These are phyloP conservation scores for Tephrocybe rancida DNA, from an alignment of 768 basidiomycete genomes.

Conservation along the genomic window DNA sequence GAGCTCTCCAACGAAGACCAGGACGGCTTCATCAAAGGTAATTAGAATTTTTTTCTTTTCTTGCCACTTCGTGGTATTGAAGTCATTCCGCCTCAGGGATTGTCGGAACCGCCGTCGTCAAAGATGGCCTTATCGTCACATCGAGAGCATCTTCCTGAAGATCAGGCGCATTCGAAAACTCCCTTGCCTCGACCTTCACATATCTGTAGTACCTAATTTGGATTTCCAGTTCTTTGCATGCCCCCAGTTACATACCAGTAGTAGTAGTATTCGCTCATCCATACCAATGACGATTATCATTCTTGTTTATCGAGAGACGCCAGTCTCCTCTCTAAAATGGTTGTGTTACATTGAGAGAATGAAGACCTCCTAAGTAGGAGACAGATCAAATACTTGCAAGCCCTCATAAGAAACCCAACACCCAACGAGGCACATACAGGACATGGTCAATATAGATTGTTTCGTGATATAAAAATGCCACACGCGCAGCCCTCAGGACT, in stretches of 20 bases:
- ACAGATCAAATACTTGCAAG: too few relatives aligned
- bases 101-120: background rate
- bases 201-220: background rate
- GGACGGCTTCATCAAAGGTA: conserved; percentile 53
- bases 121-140: background rate
- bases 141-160: background rate
- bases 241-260: background rate
- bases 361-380: too few relatives aligned
- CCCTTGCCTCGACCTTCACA: background rate
- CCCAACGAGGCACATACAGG: too few relatives aligned
- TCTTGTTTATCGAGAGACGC: background rate
- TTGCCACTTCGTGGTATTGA: background rate
- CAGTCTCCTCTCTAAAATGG: too few relatives aligned
- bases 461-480: too few relatives aligned
- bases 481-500: too few relatives aligned
- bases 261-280: background rate
- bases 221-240: background rate
- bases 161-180: background rate
- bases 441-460: too few relatives aligned
- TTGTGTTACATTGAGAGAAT: too few relatives aligned
- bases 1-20: conserved; percentile 76
- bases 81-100: background rate
- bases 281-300: background rate
- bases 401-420: too few relatives aligned
- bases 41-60: background rate